A percentile compares a stretch with the other conserved stretches of the same genome.
Evolutionary conservation across 225 moss, liverwort and hornwort species (phyloP).

Genomic region (Anthoceros angustus): DNA sequence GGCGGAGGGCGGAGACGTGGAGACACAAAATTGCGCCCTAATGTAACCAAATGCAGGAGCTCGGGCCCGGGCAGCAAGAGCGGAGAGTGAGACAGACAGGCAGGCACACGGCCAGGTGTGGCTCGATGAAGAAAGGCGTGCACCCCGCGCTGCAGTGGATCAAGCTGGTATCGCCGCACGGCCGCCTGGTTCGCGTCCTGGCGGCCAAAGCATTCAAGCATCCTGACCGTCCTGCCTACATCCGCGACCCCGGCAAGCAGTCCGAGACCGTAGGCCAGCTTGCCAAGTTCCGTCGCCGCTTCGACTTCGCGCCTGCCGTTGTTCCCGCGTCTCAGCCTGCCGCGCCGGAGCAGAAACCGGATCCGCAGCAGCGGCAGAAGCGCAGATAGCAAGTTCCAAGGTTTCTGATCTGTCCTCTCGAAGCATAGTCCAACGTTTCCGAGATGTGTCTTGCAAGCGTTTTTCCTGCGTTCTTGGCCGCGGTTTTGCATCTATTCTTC

Average conservation of each 20-base stretch:
- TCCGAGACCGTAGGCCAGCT: slow-evolving; percentile 85
- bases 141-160: slow-evolving; percentile 99
- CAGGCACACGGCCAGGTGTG: not conserved
- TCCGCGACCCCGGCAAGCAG: slow-evolving; percentile 90
- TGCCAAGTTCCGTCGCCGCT: slow-evolving; percentile 81
- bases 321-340: not conserved
- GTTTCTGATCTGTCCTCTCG: not conserved
- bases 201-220: slow-evolving; percentile 76
- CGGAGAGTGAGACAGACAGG: not conserved
- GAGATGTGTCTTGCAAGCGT: not conserved
- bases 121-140: slow-evolving; percentile 73
- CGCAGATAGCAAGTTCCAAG: not conserved
- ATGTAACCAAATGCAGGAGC: too few relatives aligned
- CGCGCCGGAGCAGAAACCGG: not conserved
- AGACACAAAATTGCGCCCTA: too few relatives aligned
- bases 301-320: slow-evolving; percentile 38
- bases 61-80: too few relatives aligned
- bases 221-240: slow-evolving; percentile 63
- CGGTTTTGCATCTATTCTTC: not conserved
- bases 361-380: not conserved
- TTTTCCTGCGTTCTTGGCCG: not conserved
- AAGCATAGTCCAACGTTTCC: not conserved
- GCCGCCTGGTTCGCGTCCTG: slow-evolving; percentile 70
- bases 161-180: slow-evolving; percentile 83
- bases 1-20: too few relatives aligned